Percentiles rank a stretch among this genome's conserved stretches.
Conservation (phyloP, 2,329 filamentous ascomycete species). For the Aspergillus calidoustus region DNA sequence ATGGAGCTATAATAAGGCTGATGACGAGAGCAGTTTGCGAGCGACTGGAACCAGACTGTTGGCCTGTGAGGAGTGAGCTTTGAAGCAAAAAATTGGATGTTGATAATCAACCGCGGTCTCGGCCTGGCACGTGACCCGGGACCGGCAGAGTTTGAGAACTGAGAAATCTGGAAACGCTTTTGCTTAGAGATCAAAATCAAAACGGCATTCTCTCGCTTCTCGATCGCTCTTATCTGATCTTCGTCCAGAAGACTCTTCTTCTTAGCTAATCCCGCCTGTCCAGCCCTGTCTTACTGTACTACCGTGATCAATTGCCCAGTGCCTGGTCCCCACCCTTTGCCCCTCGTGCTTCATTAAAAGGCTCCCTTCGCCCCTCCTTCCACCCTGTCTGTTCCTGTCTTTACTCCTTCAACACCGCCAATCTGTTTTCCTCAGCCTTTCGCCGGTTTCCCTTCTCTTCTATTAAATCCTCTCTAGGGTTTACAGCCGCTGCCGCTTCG, state of each 20-base stretch:
- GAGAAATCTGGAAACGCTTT: not conserved
- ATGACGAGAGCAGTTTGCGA: conserved; percentile 23
- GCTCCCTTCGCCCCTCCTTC: conserved; percentile 23
- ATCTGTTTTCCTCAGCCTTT: conserved; percentile 88
- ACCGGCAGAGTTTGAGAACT: conserved; percentile 13
- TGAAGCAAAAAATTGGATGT: conserved; percentile 1
- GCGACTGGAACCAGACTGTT: conserved; percentile 28
- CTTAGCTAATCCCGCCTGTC: conserved; percentile 27
- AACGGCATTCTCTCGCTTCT: not conserved
- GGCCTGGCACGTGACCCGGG: conserved; percentile 29
- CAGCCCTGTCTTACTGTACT: conserved; percentile 22
- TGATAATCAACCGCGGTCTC: conserved; percentile 28
- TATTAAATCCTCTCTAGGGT: conserved; percentile 73
- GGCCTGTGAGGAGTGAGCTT: not conserved
- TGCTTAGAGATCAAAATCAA: conserved; percentile 17
- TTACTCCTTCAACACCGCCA: conserved; percentile 61
- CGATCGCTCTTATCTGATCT: conserved; percentile 12
- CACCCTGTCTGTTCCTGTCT: conserved; percentile 12
- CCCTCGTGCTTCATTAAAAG: conserved; percentile 29
- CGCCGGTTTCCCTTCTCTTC: conserved; percentile 65
- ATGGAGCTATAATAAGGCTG: not conserved
- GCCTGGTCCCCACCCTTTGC: conserved; percentile 23
- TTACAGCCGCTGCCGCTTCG: conserved; percentile 74
- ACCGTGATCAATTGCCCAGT: conserved; percentile 6
- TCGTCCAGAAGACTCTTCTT: conserved; percentile 15